Evolutionary conservation across 805 yeast species (phyloP).

Genomic region (Metschnikowia anglica): DNA sequence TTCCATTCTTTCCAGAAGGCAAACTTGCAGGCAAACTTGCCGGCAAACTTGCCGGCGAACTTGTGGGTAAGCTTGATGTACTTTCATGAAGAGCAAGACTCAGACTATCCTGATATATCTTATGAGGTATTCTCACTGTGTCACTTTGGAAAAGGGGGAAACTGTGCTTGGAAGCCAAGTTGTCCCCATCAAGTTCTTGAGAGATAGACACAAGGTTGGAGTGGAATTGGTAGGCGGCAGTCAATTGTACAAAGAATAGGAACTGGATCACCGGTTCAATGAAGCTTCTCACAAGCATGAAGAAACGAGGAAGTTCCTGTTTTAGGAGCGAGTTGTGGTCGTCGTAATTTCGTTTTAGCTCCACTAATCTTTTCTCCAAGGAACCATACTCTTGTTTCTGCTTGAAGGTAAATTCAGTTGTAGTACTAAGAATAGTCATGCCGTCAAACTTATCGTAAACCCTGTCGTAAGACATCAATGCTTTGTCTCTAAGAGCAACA

Average conservation of each 20-base stretch:
- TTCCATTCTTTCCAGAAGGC: not conserved
- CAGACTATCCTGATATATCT: not conserved
- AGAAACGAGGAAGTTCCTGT: constrained; percentile 47
- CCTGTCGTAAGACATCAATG: constrained; percentile 40
- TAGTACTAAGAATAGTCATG: constrained; percentile 34
- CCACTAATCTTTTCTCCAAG: constrained; percentile 29
- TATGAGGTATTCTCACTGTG: not conserved
- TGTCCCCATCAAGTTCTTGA: constrained; percentile 15
- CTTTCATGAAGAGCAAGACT: not conserved
- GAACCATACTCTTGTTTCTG: constrained; percentile 28
- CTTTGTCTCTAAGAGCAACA: constrained; percentile 31
- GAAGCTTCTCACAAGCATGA: constrained; percentile 30
- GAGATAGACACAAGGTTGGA: constrained; percentile 22
- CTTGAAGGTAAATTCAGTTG: constrained; percentile 31
- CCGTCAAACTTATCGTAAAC: constrained; percentile 29
- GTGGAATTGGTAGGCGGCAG: constrained; percentile 32
- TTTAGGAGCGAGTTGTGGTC: constrained; percentile 40
- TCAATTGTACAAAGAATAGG: constrained; percentile 40
- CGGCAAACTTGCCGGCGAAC: no score
- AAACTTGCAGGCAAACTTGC: not conserved
- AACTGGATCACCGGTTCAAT: constrained; percentile 32
- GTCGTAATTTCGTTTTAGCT: constrained; percentile 29
- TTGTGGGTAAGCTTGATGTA: not conserved
- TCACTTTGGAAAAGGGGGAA: not conserved
- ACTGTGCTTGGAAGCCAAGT: not conserved